Base-by-base conservation (phyloP, 257 asterid species). In the Solanum commersonii region DNA sequence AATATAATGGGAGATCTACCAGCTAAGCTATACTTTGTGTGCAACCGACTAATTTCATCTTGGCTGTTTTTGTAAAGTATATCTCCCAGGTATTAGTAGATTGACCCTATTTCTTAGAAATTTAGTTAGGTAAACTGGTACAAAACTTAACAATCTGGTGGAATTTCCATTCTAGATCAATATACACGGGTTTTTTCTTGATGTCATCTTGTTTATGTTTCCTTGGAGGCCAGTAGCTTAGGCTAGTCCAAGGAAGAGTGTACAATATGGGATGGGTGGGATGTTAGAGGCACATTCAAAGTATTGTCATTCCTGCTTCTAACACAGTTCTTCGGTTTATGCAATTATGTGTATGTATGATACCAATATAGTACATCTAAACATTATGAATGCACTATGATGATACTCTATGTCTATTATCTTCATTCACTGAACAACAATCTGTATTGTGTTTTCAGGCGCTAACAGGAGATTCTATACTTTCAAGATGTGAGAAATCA, bases 401-500 rank as follows among this genome's bases (percentile, higher is more conserved):
- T 44, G 63, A 44, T 79, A 79, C 23, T 40, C 59, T 6, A 42
- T 78, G 20, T 78, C 63, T 25, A 29, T 81, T 81, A 37, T 16
- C 85, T 27, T 44, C 67, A 79, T 27, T 79, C 67, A 79, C 84
- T 79, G 38, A 44, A 27, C 38, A 81, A 10, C 42, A 46, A 16
- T 83, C 38, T 67, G 68, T 46, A 70, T 37, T n/a, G 46, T 87
- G 56, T 87, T 74, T 83, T 79, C 95, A 97, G 99, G 98, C 96
- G 79, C 93, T 96, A 67, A 97, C 99, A 15, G 99, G 99, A 86
- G 96, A 95, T 71, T 91, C 89, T 83, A 88, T 96, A 85, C 90
- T 95, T 35, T 89, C 95, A n/a, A 93, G 97, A 91, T 96, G 98
- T 89, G 90, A 88, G 86, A 96, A 88, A 85, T 91, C 98, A 12